phyloP scores from a whole-genome alignment of 2,329 filamentous ascomycete genomes.

The Metarhizium album region DNA sequence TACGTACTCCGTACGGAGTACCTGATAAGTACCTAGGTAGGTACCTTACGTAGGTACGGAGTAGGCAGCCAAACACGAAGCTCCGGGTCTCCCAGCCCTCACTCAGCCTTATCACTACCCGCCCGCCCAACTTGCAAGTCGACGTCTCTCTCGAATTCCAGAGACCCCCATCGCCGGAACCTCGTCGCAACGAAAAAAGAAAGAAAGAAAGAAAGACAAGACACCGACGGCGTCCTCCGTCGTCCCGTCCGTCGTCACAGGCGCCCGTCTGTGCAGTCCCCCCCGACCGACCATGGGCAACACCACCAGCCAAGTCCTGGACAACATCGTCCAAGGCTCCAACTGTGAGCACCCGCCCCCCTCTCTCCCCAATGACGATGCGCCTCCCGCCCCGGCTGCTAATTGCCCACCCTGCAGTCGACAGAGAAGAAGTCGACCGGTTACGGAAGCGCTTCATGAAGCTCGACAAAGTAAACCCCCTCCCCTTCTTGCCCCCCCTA shows the following conservation, averaged over 20 bases:
- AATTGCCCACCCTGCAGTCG: constrained; percentile 46
- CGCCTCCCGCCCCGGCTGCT: background rate
- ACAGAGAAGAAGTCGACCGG: constrained; percentile 92
- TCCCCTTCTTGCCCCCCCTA: background rate
- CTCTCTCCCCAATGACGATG: background rate
- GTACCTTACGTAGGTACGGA: too few species aligned
- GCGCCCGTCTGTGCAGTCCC: constrained; percentile 1
- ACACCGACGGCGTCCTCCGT: background rate
- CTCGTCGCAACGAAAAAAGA: too few species aligned
- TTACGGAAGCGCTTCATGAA: constrained; percentile 98
- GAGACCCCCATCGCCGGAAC: background rate
- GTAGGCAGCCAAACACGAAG: background rate
- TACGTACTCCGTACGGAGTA: background rate
- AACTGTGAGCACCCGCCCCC: constrained; percentile 58
- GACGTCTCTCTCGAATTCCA: background rate
- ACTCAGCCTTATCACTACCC: background rate
- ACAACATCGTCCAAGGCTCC: constrained; percentile 90
- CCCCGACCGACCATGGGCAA: constrained; percentile 52
- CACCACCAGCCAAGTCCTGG: constrained; percentile 65
- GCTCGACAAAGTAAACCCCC: constrained; percentile 71
- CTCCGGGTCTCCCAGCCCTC: background rate
- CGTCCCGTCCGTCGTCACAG: background rate
- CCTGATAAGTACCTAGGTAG: too few species aligned
- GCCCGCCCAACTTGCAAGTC: background rate
- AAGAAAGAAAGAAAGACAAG: too few species aligned